Percentiles rank a stretch among this genome's conserved stretches.
These are phyloP conservation scores for Pseudozyma flocculosa DNA, from an alignment of 1,284 basidiomycete genomes.

Conservation along the genomic window DNA sequence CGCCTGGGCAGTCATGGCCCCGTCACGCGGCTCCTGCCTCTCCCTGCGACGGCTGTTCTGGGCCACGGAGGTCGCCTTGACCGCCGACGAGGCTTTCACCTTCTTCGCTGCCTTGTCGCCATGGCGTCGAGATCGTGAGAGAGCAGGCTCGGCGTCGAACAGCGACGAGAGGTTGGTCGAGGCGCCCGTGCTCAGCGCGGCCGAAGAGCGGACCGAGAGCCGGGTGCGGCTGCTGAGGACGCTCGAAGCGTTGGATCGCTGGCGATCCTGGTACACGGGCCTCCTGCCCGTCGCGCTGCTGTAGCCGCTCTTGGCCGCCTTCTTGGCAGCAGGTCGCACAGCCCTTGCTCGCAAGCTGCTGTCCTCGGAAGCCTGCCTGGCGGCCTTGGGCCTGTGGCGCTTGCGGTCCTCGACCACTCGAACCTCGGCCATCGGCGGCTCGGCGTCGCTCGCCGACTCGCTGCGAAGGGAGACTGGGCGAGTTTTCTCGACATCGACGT, in stretches of 20 bases:
- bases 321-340: not conserved
- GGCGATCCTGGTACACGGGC: too few relatives aligned
- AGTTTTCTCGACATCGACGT: constrained; percentile 7
- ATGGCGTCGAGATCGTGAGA: not conserved
- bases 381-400: not conserved
- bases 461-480: not conserved
- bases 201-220: constrained; percentile 2
- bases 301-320: not conserved
- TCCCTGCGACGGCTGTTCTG: too few relatives aligned
- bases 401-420: not conserved
- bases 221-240: not conserved
- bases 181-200: constrained; percentile 1
- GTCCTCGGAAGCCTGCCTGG: not conserved
- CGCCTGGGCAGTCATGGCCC: too few relatives aligned
- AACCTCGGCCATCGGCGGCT: not conserved
- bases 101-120: not conserved
- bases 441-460: too few relatives aligned
- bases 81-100: too few relatives aligned
- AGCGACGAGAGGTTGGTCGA: constrained; percentile 1
- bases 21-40: too few relatives aligned
- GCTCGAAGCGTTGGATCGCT: not conserved
- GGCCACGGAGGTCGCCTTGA: too few relatives aligned
- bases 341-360: not conserved
- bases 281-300: not conserved
- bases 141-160: constrained; percentile 18